Evolutionary conservation across 495 filamentous ascomycete genomes (phyloP), one percentile per base, ranked within the genome.

Genomic region (Endocarpon pusillum): DNA sequence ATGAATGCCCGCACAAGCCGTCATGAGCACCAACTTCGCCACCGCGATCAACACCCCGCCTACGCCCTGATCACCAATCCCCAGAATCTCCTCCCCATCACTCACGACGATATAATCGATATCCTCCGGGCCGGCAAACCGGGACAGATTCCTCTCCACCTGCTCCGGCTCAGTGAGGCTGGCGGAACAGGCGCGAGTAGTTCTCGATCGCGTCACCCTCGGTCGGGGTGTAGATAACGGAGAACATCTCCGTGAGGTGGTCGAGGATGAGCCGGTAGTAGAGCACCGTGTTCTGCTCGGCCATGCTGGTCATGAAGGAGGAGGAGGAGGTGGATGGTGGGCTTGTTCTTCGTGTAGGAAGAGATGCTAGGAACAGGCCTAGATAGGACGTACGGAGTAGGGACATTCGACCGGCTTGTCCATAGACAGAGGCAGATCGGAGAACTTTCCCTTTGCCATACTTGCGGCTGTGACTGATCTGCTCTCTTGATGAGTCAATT

Each of bases 151-250:
- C 29, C 71, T 59, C 7, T 75, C 59, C 23, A 86, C 66, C 2
- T 64, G 47, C 19, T 76, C 57, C 21, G 59, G 53, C 8, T 69
- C 54, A 1, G 39, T 86, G 75, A 1, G 84, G 82, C 37, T 62
- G 63, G 25, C 85, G 57, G 45, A 92, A 92, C 2, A 86, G 40
- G 2, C 77, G 57, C 3, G 83, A 91, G 48, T 79, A 92, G 44
- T 85, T 78, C 51, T 78, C 66, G 36, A 92, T 92, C 1, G 85
- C 84, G n/a, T 91, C 82, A 3, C 80, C 83, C 52, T 92, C 84
- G 0, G 85, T 92, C 1, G 85, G 84, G 0, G 84, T 92, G 48
- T 92, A 93, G 20, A 93, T 81, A 8, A 93, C 56, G 26, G 73
- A 68, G 44, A 92, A 83, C 78, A 93, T 86, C 51, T 93, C 85